These are phyloP conservation scores for Agaricales sp. DNA, from an alignment of 1,284 basidiomycete species.

Conservation along the genomic window DNA sequence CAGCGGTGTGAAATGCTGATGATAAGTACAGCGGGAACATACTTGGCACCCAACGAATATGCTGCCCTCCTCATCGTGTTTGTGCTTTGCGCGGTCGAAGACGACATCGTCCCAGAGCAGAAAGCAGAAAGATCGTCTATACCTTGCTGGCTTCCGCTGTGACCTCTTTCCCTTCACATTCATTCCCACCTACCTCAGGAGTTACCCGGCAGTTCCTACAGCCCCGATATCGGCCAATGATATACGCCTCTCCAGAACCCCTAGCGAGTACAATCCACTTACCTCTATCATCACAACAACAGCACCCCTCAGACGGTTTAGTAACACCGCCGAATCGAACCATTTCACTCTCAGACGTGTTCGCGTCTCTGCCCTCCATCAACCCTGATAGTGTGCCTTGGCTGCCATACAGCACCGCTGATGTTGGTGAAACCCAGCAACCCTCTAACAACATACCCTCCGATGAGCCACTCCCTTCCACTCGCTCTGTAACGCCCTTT, in stretches of 20 bases:
- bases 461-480: too few species aligned
- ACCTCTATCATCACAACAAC: neutral
- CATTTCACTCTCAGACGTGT: neutral
- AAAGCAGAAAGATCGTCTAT: constrained; percentile 26
- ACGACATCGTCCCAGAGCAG: constrained; percentile 9
- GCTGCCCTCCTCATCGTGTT: constrained; percentile 38
- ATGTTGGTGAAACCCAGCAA: too few species aligned
- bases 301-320: neutral
- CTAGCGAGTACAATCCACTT: neutral
- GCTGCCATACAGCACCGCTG: too few species aligned
- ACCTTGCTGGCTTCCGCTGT: constrained; percentile 37
- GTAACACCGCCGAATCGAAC: neutral
- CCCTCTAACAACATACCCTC: too few species aligned
- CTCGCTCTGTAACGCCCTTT: too few species aligned
- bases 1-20: constrained; percentile 8
- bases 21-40: constrained; percentile 40
- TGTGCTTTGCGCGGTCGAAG: constrained; percentile 31
- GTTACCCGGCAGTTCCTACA: neutral
- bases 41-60: constrained; percentile 48
- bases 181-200: constrained; percentile 11
- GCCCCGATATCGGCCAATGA: neutral
- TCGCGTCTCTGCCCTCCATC: neutral
- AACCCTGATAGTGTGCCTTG: neutral
- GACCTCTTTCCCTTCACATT: constrained; percentile 22
- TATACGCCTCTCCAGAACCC: neutral